Evolutionary conservation across 2,329 filamentous ascomycete genomes (phyloP).

Genomic region (Amauroascus verrucosus): DNA sequence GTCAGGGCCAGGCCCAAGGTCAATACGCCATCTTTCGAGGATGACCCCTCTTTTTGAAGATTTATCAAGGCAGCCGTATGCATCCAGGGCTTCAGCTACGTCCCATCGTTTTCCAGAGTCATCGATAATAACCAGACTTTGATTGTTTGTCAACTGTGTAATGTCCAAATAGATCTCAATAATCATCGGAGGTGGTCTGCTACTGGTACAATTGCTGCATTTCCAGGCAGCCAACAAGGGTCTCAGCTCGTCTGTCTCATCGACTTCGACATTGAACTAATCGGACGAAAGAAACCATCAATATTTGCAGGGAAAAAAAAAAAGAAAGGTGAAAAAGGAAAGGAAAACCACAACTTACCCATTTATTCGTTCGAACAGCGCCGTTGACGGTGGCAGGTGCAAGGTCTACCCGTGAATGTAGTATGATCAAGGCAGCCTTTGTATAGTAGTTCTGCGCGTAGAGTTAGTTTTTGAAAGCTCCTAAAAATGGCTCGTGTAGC

Average conservation of each 20-base stretch:
- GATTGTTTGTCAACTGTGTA: conserved; percentile 65
- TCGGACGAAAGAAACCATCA: background rate
- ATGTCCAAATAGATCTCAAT: conserved; percentile 86
- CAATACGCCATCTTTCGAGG: conserved; percentile 82
- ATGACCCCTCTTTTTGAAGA: conserved; percentile 52
- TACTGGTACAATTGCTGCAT: conserved; percentile 62
- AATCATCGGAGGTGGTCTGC: conserved; percentile 69
- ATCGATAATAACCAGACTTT: conserved; percentile 79
- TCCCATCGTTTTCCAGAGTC: conserved; percentile 88
- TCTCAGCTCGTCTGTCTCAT: conserved; percentile 79
- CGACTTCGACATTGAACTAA: conserved; percentile 89
- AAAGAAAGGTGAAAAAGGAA: background rate
- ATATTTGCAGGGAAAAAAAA: background rate
- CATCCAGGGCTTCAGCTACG: conserved; percentile 70
- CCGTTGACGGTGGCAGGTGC: conserved; percentile 48
- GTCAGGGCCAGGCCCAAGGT: conserved; percentile 55
- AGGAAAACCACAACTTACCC: conserved; percentile 49
- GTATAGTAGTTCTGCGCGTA: conserved; percentile 69
- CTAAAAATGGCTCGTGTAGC: background rate
- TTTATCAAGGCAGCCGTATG: conserved; percentile 19
- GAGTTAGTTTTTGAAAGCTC: background rate
- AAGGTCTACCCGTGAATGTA: conserved; percentile 69
- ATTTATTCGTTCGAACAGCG: conserved; percentile 65
- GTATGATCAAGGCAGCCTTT: conserved; percentile 74
- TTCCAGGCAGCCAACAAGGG: conserved; percentile 78